phyloP scores from a whole-genome alignment of 208 protist genomes.

The Acanthamoeba sp. region DNA sequence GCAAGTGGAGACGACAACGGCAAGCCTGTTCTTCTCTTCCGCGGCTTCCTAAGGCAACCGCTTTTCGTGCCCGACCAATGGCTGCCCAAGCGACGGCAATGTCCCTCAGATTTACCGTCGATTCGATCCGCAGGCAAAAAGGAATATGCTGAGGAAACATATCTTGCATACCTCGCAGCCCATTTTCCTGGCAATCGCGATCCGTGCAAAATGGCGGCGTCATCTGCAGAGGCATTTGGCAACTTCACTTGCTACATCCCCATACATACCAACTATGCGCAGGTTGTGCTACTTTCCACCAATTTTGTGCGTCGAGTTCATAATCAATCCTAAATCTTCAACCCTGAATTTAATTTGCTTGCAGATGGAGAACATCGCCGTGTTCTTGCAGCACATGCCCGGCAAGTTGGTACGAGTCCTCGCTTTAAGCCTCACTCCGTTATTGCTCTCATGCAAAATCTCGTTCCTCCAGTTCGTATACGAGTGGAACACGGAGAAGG shows the following conservation, averaged over 20 bases:
- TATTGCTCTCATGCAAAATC: neutral
- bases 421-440: neutral
- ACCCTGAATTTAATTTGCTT: neutral
- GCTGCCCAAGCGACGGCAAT: neutral
- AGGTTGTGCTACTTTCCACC: neutral
- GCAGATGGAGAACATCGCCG: slow-evolving; percentile 69
- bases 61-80: neutral
- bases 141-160: neutral
- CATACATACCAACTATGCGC: slow-evolving; percentile 73
- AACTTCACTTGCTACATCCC: slow-evolving; percentile 73
- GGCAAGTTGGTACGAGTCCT: slow-evolving; percentile 46
- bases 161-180: neutral
- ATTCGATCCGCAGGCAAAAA: too few species aligned
- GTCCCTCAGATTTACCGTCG: neutral
- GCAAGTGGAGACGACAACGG: neutral
- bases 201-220: neutral
- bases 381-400: slow-evolving; percentile 69
- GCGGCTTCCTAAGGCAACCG: neutral
- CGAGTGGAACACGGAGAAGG: slow-evolving; percentile 72
- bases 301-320: neutral
- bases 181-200: too few species aligned
- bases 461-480: slow-evolving; percentile 43
- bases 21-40: neutral
- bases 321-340: neutral
- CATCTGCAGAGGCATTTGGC: neutral